A percentile compares a stretch with the other conserved stretches of the same genome.
Conservation (phyloP, 2,329 filamentous ascomycete genomes). For the Neophaeococcomyces aloes region DNA sequence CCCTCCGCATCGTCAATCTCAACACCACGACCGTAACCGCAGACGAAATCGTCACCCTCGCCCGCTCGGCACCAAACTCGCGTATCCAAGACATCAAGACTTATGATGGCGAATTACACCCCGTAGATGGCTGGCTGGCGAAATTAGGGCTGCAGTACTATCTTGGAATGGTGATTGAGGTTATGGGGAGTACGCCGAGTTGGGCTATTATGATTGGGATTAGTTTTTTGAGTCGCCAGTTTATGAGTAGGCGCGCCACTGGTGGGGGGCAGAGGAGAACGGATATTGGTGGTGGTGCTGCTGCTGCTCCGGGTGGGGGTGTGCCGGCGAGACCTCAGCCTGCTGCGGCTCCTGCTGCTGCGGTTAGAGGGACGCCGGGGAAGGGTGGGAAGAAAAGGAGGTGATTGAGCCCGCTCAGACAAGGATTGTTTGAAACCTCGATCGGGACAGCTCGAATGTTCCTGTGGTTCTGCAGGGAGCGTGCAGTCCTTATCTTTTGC, state of each 20-base stretch:
- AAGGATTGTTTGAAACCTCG: no score
- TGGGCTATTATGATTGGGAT: conserved; percentile 57
- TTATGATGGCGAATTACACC: conserved; percentile 52
- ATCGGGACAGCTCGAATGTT: no score
- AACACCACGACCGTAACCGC: conserved; percentile 49
- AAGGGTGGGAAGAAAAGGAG: conserved; percentile 17
- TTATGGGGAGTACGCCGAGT: conserved; percentile 48
- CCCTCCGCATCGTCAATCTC: conserved; percentile 44
- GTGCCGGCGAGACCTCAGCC: conserved; percentile 8
- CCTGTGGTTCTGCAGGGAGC: no score
- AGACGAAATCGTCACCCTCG: conserved; percentile 45
- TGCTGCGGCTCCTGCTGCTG: conserved; percentile 9
- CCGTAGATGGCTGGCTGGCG: conserved; percentile 48
- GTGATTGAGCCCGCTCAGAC: background rate
- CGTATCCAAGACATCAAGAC: conserved; percentile 39
- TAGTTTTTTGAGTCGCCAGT: conserved; percentile 48
- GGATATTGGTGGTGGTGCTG: background rate
- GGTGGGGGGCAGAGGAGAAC: background rate
- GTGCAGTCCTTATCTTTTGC: no score
- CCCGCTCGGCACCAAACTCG: conserved; percentile 31
- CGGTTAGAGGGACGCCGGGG: conserved; percentile 9
- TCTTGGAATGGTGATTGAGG: conserved; percentile 47
- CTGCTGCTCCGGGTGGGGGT: conserved; percentile 3
- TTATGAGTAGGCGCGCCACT: conserved; percentile 37
- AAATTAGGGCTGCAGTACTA: conserved; percentile 44